Base-by-base conservation (phyloP, 2,329 filamentous ascomycete species). In the Venturia effusa region DNA sequence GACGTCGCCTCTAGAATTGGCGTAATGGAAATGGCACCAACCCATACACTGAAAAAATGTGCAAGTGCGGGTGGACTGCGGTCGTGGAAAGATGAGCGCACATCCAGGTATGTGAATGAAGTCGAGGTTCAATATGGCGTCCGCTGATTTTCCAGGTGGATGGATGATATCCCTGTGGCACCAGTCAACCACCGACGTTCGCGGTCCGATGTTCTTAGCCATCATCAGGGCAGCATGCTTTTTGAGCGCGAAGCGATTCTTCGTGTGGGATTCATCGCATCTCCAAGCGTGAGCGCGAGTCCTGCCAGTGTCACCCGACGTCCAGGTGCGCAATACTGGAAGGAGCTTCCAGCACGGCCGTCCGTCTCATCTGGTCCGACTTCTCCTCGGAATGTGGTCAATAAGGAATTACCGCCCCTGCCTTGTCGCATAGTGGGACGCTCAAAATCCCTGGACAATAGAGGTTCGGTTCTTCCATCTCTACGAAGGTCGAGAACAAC, bases 301-400 rank as follows among this genome's bases (percentile, higher is more conserved):
- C 48, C 48, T 32, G 24, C 24, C n/a, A n/a, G 48, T 55, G 24
- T 55, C 48, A 55, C n/a, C n/a, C n/a, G n/a, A 15, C 48, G 24
- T 6, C 45, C 22, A 13, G 51, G 27, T 57, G n/a, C 7, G 51
- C n/a, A 24, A 34, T 57, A 10, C 6, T 22, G 15, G 59, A 60
- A 60, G 37, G 59, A 60, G 37, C 59, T 60, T 60, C 59, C 59
- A 5, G 30, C 11, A n/a, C 59, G 59, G 10, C 59, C 59, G 4
- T 60, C 34, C 8, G 11, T 41, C 24, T 43, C 59, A 37, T 43
- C 59, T 40, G 59, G 10, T 13, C 27, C 43, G 34, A 27, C n/a
- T 13, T 43, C 40, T n/a, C 34, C 59, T 40, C 32, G 34, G 5
- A 41, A 32, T 19, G 5, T 43, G 27, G 11, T 32, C 24, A 37